Evolutionary conservation across 495 filamentous ascomycete species (phyloP).

Genomic region (Acidomyces sp.): DNA sequence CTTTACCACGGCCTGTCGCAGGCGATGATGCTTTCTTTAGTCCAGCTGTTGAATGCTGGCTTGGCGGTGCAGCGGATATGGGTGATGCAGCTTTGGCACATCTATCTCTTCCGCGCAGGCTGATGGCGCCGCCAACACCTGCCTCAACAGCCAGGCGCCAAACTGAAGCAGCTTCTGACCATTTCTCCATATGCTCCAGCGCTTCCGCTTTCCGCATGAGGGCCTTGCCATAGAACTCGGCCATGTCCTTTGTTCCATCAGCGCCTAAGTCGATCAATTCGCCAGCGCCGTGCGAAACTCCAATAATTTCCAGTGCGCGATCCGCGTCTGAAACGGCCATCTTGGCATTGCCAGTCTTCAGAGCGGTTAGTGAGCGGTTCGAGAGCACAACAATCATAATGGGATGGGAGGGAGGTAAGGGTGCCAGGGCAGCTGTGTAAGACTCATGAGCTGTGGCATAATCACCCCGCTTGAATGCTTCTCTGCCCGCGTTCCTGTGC

Average conservation of each 20-base stretch:
- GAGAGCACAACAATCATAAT: constrained; percentile 73
- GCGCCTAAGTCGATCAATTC: constrained; percentile 62
- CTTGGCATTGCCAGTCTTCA: constrained; percentile 85
- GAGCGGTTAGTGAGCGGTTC: constrained; percentile 78
- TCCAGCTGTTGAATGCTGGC: neutral
- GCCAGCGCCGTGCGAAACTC: constrained; percentile 57
- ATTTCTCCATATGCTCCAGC: constrained; percentile 88
- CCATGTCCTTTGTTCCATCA: constrained; percentile 71
- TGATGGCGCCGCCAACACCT: constrained; percentile 67
- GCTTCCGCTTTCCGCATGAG: constrained; percentile 90
- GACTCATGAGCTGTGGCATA: constrained; percentile 70
- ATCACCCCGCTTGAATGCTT: constrained; percentile 87
- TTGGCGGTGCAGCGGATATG: neutral
- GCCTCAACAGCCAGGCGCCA: constrained; percentile 77
- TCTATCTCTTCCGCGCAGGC: constrained; percentile 72
- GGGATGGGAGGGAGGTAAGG: constrained; percentile 69
- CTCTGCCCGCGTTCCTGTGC: constrained; percentile 66
- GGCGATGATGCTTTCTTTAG: constrained; percentile 20
- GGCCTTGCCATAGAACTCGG: constrained; percentile 81
- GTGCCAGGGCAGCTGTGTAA: constrained; percentile 62
- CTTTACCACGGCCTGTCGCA: constrained; percentile 16
- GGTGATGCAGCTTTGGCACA: constrained; percentile 72
- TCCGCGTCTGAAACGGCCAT: constrained; percentile 73
- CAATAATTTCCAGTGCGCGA: constrained; percentile 65
- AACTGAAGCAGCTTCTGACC: constrained; percentile 63